Evolutionary conservation across 768 basidiomycete genomes (phyloP).

Genomic region (Russula sp.): DNA sequence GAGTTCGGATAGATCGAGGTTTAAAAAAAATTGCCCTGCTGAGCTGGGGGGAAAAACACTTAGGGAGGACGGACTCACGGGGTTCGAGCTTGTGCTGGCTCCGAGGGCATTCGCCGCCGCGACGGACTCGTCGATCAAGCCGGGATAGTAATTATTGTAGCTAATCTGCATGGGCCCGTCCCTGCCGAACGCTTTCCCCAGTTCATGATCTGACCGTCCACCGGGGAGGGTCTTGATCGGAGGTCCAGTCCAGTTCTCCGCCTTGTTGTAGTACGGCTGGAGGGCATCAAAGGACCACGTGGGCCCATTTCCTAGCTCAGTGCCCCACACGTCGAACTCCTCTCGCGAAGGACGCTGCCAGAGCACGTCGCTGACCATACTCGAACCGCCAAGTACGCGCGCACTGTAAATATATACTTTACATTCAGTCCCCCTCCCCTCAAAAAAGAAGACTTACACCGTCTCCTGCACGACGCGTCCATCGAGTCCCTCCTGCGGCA

Average conservation of each 20-base stretch:
- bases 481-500: constrained; percentile 15
- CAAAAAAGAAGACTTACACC: background rate
- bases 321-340: constrained; percentile 19
- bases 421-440: background rate
- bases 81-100: constrained; percentile 11
- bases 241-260: constrained; percentile 19
- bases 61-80: constrained; percentile 2
- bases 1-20: background rate
- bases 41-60: no score
- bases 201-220: constrained; percentile 1
- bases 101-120: constrained; percentile 16
- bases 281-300: constrained; percentile 17
- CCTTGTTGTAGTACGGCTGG: constrained; percentile 17
- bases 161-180: constrained; percentile 18
- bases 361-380: constrained; percentile 21
- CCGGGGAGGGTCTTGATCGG: constrained; percentile 14
- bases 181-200: constrained; percentile 4
- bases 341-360: constrained; percentile 20
- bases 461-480: constrained; percentile 18
- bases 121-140: constrained; percentile 16
- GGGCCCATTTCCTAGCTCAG: constrained; percentile 14
- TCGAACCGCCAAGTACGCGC: constrained; percentile 18
- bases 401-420: background rate
- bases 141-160: constrained; percentile 20
- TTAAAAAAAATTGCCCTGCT: no score